phyloP scores from a whole-genome alignment of 345 rosid genomes.

The Luvunga scandens region DNA sequence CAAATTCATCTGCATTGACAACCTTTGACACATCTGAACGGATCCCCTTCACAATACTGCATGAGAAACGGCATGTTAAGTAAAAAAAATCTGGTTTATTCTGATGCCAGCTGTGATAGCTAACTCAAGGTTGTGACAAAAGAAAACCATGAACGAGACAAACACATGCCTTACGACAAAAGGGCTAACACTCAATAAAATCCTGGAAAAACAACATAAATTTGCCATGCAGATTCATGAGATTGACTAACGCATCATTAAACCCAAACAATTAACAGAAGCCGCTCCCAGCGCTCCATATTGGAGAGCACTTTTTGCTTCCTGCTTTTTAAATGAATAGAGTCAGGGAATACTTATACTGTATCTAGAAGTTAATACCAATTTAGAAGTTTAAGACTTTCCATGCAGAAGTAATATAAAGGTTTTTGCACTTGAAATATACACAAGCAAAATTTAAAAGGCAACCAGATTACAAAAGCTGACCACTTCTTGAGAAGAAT shows the following conservation, averaged over 20 bases:
- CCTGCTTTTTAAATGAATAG: not conserved
- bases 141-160: not conserved
- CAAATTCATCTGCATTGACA: slow-evolving; percentile 83
- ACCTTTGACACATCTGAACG: slow-evolving; percentile 72
- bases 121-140: not conserved
- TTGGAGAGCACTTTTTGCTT: not conserved
- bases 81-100: not conserved
- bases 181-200: not conserved
- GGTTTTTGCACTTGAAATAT: not conserved
- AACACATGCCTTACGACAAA: not conserved
- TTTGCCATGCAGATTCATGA: not conserved
- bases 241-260: not conserved
- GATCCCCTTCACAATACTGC: slow-evolving; percentile 69
- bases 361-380: not conserved
- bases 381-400: not conserved
- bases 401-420: not conserved
- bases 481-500: not conserved
- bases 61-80: not conserved
- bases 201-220: not conserved
- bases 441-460: not conserved
- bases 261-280: not conserved
- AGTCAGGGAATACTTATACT: not conserved
- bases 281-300: not conserved
- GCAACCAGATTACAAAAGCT: not conserved
- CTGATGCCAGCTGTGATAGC: not conserved